Conservation (phyloP, 257 asterid genomes). For the Craterostigma plantagineum region DNA sequence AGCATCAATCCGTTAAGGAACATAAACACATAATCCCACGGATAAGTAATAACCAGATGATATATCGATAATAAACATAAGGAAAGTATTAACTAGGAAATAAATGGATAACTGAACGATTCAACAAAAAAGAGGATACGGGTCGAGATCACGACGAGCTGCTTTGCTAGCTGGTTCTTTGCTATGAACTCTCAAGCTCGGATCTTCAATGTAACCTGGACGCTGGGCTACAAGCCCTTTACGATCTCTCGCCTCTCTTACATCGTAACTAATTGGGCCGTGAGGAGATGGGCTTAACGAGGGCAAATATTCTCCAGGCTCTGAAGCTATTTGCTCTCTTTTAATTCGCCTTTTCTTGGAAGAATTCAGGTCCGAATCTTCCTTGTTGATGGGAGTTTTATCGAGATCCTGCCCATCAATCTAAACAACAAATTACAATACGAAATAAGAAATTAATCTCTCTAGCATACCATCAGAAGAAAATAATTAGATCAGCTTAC, state of each 20-base stretch:
- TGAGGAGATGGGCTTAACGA: conserved; percentile 39
- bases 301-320: conserved; percentile 89
- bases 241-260: conserved; percentile 75
- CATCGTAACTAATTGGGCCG: conserved; percentile 44
- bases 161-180: conserved; percentile 64
- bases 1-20: conserved; percentile 30
- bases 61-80: not conserved
- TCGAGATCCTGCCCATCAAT: conserved; percentile 85
- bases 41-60: not conserved
- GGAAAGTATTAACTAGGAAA: not conserved
- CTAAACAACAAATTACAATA: conserved; percentile 20
- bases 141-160: conserved; percentile 71
- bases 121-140: conserved; percentile 40
- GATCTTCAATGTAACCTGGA: conserved; percentile 66
- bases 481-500: conserved; percentile 17
- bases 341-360: conserved; percentile 87
- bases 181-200: conserved; percentile 53
- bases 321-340: conserved; percentile 66
- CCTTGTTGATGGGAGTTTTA: conserved; percentile 40
- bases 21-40: conserved; percentile 1
- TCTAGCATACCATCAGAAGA: not conserved
- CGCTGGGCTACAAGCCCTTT: conserved; percentile 54
- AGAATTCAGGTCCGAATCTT: conserved; percentile 61
- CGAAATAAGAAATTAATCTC: not conserved
- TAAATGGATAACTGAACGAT: not conserved